Evolutionary conservation across 371 early-diverging fungal genomes (phyloP), one percentile per base, ranked within the genome.

Genomic region (Sporodiniella umbellata): DNA sequence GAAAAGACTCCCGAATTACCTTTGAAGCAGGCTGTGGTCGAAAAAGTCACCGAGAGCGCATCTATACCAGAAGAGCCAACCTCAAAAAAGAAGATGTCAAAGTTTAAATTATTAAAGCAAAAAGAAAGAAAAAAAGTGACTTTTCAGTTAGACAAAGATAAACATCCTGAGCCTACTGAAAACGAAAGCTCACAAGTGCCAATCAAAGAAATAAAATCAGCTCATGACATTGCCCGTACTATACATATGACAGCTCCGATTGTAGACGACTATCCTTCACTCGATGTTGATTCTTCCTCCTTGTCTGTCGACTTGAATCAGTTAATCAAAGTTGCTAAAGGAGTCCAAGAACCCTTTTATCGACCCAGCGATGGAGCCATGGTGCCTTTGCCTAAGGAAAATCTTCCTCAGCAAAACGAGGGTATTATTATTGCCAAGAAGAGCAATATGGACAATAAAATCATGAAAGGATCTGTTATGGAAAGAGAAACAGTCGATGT

Each of bases 381-480:
- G n/a, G 38, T 51, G 8, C 33, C 33, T 10, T 49, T 53, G 17
- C 62, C 58, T 3, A 35, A 28, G 7, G 39, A 51, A 0, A 51
- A 45, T 5, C 51, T 38, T 0, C 37, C 44, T 3, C 52, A 58
- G 18, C 30, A 49, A 10, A 38, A 38, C 14, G 33, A 45, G 0
- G 52, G 56, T 8, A 51, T 56, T 17, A 51, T 60, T 23, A 46
- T 60, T 8, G 50, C 53, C 1, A 52, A 40, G 11, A 62, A 56
- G 30, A 56, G n/a, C 5, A 75, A 72, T 17, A 33, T 76, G 38
- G 82, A 82, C 39, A 77, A 77, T 6, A 60, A 70, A 2, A 53
- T 70, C 4, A 75, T 82, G 82, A 68, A 68, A 45, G 80, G 79
- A 12, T 66, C 64, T 4, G 77, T 83, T 4, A 68, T 78, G 45